Evolutionary conservation across 495 filamentous ascomycete genomes (phyloP).

Genomic region (Aspergillus carlsbadensis): DNA sequence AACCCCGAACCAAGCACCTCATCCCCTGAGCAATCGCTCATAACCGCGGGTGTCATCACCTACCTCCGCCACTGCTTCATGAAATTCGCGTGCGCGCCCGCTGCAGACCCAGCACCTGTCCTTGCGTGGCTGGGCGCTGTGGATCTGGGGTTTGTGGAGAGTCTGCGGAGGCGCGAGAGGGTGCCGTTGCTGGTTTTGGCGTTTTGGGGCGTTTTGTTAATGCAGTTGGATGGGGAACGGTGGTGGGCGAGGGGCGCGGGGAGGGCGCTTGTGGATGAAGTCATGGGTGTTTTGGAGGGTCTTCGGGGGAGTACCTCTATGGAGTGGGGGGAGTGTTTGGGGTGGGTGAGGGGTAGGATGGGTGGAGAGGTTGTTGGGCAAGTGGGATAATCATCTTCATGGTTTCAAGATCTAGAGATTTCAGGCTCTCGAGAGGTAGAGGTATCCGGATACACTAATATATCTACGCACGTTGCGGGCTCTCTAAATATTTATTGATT

Average conservation of each 20-base stretch:
- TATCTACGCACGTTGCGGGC: too few species aligned
- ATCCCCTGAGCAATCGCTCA: background rate
- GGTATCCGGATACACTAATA: too few species aligned
- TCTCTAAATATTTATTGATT: too few species aligned
- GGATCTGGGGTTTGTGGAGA: conserved; percentile 27
- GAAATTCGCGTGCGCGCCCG: conserved; percentile 12
- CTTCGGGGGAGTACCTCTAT: conserved; percentile 5
- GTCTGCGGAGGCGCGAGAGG: conserved; percentile 22
- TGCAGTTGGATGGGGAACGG: conserved; percentile 20
- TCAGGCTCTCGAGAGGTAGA: too few species aligned
- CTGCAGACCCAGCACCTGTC: conserved; percentile 22
- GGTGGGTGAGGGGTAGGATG: conserved; percentile 17
- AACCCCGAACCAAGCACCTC: too few species aligned
- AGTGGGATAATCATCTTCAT: too few species aligned
- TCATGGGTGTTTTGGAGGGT: conserved; percentile 15
- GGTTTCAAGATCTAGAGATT: too few species aligned
- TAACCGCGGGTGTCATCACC: conserved; percentile 16
- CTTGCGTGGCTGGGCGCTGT: conserved; percentile 31
- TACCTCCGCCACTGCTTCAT: conserved; percentile 27
- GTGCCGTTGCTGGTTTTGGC: conserved; percentile 29
- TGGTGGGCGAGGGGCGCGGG: conserved; percentile 33
- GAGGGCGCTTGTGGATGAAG: conserved; percentile 24
- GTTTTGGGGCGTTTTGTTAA: conserved; percentile 30
- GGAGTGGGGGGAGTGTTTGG: conserved; percentile 24
- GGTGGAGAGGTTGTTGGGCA: background rate